Evolutionary conservation across 495 filamentous ascomycete genomes (phyloP).

Genomic region (Aspergillus olivimuriae): DNA sequence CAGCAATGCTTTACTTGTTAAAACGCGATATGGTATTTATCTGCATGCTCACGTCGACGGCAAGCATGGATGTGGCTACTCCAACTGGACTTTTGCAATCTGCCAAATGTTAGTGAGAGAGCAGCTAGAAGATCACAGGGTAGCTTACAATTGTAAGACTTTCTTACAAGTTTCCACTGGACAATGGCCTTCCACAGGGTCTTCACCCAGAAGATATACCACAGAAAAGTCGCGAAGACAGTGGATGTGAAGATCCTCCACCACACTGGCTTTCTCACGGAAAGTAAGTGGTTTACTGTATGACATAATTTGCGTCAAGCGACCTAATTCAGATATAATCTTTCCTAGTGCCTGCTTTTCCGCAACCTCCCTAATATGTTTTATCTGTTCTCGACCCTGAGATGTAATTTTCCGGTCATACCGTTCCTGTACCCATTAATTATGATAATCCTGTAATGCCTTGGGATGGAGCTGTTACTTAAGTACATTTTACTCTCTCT

Average conservation of each 20-base stretch:
- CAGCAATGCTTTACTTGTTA: too few species aligned
- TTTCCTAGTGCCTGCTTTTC: conserved; percentile 1
- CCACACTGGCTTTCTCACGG: neutral
- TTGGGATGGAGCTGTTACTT: neutral
- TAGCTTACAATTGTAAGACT: too few species aligned
- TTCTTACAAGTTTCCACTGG: neutral
- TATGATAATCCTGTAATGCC: conserved; percentile 1
- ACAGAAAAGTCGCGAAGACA: neutral
- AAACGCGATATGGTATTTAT: too few species aligned
- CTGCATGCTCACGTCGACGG: too few species aligned
- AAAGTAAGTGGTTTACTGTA: conserved; percentile 2
- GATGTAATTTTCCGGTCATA: conserved; percentile 1
- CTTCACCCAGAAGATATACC: conserved; percentile 1
- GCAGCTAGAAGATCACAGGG: too few species aligned
- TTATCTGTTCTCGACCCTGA: neutral
- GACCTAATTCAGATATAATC: conserved; percentile 5
- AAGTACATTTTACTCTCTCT: neutral
- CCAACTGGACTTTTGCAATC: too few species aligned
- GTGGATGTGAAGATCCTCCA: neutral
- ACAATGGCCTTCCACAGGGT: conserved; percentile 1
- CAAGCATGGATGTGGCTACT: too few species aligned
- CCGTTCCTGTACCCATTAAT: neutral
- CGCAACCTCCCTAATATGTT: neutral
- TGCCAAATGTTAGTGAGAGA: too few species aligned
- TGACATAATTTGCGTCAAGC: conserved; percentile 1